These are phyloP conservation scores for Elasticomyces elasticus DNA, from an alignment of 495 filamentous ascomycete genomes.

Conservation along the genomic window DNA sequence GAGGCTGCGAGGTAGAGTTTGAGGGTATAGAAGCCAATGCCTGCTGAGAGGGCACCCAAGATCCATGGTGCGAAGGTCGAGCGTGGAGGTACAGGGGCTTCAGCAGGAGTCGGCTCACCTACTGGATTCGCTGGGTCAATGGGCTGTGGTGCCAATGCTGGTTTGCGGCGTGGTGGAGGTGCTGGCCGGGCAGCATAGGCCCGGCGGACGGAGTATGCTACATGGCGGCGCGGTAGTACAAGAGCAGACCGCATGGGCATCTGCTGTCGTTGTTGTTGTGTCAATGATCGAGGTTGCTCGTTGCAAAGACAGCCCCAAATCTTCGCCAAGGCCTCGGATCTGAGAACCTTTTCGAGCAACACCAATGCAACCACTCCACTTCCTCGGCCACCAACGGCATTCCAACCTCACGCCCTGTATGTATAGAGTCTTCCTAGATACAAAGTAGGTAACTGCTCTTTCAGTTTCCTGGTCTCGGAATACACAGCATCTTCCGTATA, in stretches of 20 bases:
- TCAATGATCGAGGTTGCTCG: background rate
- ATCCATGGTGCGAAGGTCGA: constrained; percentile 5
- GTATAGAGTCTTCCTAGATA: background rate
- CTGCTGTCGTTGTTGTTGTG: background rate
- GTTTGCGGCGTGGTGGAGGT: background rate
- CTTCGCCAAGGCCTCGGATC: background rate
- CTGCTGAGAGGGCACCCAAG: constrained; percentile 16
- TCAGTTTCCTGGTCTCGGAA: background rate
- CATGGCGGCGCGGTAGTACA: background rate
- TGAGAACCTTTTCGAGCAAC: background rate
- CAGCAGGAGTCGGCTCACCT: background rate
- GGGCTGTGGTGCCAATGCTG: background rate
- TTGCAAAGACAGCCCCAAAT: background rate
- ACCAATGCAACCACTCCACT: background rate
- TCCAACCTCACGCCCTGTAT: background rate
- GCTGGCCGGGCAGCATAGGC: background rate
- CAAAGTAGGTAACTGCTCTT: background rate
- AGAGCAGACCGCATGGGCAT: background rate
- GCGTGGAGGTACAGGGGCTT: background rate
- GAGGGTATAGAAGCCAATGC: constrained; percentile 25
- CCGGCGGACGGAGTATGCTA: background rate
- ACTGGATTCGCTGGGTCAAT: constrained; percentile 1
- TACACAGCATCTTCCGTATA: background rate
- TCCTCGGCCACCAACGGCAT: background rate
- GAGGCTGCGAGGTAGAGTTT: constrained; percentile 21